Percentiles rank a stretch among this genome's conserved stretches.
Conservation (phyloP, 2,329 filamentous ascomycete genomes). For the Davidsoniella virescens region DNA sequence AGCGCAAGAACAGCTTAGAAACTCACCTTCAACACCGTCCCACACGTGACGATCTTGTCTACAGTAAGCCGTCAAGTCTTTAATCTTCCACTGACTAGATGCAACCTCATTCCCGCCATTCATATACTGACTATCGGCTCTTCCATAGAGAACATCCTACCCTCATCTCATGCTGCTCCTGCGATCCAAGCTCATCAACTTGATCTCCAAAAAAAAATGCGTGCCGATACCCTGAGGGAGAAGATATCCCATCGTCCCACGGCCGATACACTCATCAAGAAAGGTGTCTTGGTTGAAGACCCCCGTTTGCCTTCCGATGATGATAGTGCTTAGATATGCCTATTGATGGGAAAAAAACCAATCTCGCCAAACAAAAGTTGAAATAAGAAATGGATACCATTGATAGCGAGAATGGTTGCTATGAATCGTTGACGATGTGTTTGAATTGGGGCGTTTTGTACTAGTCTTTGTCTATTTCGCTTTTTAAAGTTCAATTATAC, state of each 20-base stretch:
- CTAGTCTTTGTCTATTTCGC: too few relatives aligned
- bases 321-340: neutral
- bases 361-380: too few relatives aligned
- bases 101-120: too few relatives aligned
- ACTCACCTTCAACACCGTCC: conserved; percentile 57
- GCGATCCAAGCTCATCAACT: conserved; percentile 67
- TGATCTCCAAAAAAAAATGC: conserved; percentile 75
- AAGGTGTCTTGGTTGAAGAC: conserved; percentile 61
- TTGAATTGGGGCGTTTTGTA: too few relatives aligned
- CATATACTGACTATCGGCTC: neutral
- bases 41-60: conserved; percentile 59
- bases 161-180: conserved; percentile 60
- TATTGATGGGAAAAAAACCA: too few relatives aligned
- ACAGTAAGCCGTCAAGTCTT: conserved; percentile 21
- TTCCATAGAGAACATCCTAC: conserved; percentile 65
- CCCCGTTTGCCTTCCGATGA: conserved; percentile 35
- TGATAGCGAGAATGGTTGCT: too few relatives aligned
- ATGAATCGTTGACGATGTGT: too few relatives aligned
- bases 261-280: conserved; percentile 59
- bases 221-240: conserved; percentile 70
- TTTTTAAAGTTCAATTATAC: too few relatives aligned
- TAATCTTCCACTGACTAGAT: neutral
- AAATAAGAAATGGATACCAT: too few relatives aligned
- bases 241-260: conserved; percentile 65
- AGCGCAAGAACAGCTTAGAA: conserved; percentile 53